Evolutionary conservation across 2,329 filamentous ascomycete species (phyloP), one percentile per base, ranked within the genome.

Genomic region (Colletotrichum liaoningense): DNA sequence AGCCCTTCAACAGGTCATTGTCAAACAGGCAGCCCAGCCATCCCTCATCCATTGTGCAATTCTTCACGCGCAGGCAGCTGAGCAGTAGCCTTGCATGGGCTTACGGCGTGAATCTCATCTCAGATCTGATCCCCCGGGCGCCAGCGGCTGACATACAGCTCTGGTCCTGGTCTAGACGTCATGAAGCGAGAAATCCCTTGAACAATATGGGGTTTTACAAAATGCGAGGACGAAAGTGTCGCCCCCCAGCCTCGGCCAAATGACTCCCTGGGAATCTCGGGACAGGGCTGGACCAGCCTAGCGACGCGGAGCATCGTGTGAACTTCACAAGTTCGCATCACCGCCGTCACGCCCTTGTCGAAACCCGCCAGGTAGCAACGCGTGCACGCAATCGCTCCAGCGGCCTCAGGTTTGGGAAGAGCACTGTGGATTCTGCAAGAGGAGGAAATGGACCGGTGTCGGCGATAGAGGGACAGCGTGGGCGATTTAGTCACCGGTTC

Each of bases 61-160:
- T 70, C 46, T 73, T 70, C 70, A 73, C 60, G 54, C 57, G 60
- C 46, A 66, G 67, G 67, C 60, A 73, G 49, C 55, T 30, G 33
- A 42, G 60, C 49, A 49, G 28, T 62, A 70, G 70, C 67, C 70
- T 73, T 65, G 67, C 70, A 70, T 70, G 70, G 56, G 67, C 57
- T 11, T 57, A 56, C 33, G n/a, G 66, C 56, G 67, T 65, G 70
- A 70, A 73, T 73, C 66, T 65, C 70, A 70, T 70, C 67, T 65
- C 46, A 62, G 67, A 67, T 73, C 6, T 58, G 55, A 59, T 24
- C 57, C 54, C 60, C 59, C 16, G 6, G 19, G 42, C 16, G 16
- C 30, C 52, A 9, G 26, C 59, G 33, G 63, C 63, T 69, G 30
- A 69, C 55, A 26, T 30, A 11, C 26, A 6, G 22, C 49, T 22